Conservation (phyloP, 192 early-diverging fungal genomes). For the Entomortierella parvispora region DNA sequence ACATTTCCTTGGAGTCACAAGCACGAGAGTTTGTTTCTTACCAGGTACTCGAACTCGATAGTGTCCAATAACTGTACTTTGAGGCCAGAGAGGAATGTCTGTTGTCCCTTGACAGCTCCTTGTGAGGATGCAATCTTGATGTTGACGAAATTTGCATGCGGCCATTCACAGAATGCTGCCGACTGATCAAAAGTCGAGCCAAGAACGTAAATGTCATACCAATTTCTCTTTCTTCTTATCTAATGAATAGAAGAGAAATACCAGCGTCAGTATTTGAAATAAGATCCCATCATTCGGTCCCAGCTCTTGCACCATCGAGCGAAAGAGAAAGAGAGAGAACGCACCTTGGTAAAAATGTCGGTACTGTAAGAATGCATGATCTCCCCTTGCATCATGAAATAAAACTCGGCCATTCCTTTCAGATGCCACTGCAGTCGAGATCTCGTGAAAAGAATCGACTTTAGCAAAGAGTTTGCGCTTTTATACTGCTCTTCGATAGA, state of each 20-base stretch:
- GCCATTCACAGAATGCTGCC: slow-evolving; percentile 23
- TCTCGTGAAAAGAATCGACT: slow-evolving; percentile 20
- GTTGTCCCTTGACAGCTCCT: neutral
- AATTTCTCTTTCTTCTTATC: slow-evolving; percentile 24
- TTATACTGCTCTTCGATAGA: slow-evolving; percentile 29
- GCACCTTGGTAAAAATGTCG: slow-evolving; percentile 32
- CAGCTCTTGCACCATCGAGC: no score
- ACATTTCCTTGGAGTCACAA: no score
- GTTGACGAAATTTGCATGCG: slow-evolving; percentile 29
- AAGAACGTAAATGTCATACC: slow-evolving; percentile 37
- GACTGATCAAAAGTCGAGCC: slow-evolving; percentile 28
- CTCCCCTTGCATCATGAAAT: slow-evolving; percentile 48
- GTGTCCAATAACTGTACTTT: slow-evolving; percentile 10
- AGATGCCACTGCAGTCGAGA: slow-evolving; percentile 35
- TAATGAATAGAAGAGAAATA: neutral
- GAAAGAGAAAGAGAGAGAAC: neutral
- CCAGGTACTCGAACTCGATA: slow-evolving; percentile 45
- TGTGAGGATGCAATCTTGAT: slow-evolving; percentile 5
- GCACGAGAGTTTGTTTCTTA: no score
- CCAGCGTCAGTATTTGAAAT: no score
- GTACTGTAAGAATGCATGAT: slow-evolving; percentile 32
- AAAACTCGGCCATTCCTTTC: slow-evolving; percentile 41
- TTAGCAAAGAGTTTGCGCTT: slow-evolving; percentile 18
- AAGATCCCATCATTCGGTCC: no score
- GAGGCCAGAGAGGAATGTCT: slow-evolving; percentile 1